phyloP scores from a whole-genome alignment of 495 filamentous ascomycete genomes.

The Aspergillus sclerotiicarbonarius region DNA sequence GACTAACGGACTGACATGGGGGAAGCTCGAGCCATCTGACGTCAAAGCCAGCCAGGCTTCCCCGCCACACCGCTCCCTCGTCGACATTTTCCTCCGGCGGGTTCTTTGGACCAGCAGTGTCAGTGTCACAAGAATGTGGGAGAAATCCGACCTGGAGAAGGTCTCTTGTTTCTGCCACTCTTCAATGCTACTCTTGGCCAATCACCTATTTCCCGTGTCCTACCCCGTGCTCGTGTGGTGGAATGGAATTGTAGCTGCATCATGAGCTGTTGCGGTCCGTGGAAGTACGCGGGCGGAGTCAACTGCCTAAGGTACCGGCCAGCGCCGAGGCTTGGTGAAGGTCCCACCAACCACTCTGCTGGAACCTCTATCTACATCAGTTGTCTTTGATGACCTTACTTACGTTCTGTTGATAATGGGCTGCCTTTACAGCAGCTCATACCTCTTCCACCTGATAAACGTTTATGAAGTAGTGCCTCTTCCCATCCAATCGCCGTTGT shows the following conservation, averaged over 20 bases:
- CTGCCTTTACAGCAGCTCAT: too few species aligned
- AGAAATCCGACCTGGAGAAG: not conserved
- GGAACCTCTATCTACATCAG: not conserved
- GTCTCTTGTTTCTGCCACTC: not conserved
- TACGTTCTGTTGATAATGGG: too few species aligned
- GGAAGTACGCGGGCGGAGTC: not conserved
- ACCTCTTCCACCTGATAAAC: too few species aligned
- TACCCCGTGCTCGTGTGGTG: not conserved
- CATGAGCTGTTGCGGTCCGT: not conserved
- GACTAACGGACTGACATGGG: not conserved
- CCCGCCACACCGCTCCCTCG: constrained; percentile 9
- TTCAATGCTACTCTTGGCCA: not conserved
- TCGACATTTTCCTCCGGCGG: not conserved
- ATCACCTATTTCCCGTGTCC: not conserved
- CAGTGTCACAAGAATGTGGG: not conserved
- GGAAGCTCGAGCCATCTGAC: constrained; percentile 14
- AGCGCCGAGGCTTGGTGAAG: not conserved
- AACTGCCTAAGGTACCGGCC: not conserved
- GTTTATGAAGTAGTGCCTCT: too few species aligned
- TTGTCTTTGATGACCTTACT: too few species aligned
- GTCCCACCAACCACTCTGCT: not conserved
- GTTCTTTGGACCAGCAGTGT: too few species aligned
- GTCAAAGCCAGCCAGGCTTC: constrained; percentile 5
- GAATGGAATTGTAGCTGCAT: not conserved
- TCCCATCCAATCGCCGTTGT: not conserved